Conservation (phyloP, 441 rosid genomes). For the Adansonia gregorii region DNA sequence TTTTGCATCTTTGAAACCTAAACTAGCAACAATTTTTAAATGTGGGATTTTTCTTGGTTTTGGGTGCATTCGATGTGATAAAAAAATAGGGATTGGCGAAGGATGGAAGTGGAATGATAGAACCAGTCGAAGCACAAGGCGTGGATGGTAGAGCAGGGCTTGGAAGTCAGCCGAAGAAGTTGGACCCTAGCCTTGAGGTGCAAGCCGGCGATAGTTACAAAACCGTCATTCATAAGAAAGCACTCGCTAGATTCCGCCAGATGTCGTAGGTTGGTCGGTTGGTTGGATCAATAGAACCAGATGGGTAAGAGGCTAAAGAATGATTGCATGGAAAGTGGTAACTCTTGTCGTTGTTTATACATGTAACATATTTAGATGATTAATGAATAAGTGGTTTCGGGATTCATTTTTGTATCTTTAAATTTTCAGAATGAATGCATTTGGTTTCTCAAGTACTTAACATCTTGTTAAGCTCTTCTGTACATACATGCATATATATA, state of each 20-base stretch:
- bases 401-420: background rate
- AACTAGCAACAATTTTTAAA: constrained; percentile 28
- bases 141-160: constrained; percentile 85
- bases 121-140: constrained; percentile 84
- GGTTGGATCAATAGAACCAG: too few species aligned
- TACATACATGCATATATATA: background rate
- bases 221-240: constrained; percentile 93
- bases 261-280: constrained; percentile 49
- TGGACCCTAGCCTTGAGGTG: constrained; percentile 80
- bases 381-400: background rate
- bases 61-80: constrained; percentile 28
- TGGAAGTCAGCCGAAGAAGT: constrained; percentile 78
- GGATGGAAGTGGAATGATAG: constrained; percentile 94
- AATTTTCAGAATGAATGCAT: background rate
- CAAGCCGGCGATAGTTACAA: constrained; percentile 92
- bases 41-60: constrained; percentile 24
- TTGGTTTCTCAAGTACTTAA: background rate
- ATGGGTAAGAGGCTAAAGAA: too few species aligned
- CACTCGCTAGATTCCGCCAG: constrained; percentile 87
- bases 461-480: background rate
- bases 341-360: constrained; percentile 2
- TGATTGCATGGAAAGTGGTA: background rate
- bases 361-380: background rate
- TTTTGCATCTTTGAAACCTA: constrained; percentile 13
- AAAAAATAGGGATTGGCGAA: constrained; percentile 83